Percentiles rank a stretch among this genome's conserved stretches.
These are phyloP conservation scores for Pseudopediastrum boryanum DNA, from an alignment of 139 green algal species.

Conservation along the genomic window DNA sequence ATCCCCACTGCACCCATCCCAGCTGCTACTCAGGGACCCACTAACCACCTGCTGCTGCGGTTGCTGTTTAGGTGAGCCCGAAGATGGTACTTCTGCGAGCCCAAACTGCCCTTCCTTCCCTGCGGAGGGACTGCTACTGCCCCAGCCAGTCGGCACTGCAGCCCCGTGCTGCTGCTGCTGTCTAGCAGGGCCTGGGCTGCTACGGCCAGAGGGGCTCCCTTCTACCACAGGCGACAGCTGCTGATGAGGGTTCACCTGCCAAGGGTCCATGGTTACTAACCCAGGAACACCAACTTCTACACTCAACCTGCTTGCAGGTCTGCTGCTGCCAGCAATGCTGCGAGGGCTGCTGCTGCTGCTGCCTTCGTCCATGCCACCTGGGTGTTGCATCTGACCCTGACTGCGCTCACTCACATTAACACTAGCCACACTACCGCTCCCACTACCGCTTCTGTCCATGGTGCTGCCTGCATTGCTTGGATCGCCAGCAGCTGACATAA, in stretches of 20 bases:
- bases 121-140: not conserved
- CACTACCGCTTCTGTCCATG: not conserved
- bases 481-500: not conserved
- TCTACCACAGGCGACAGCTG: no score
- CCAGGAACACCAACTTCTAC: no score
- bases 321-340: not conserved
- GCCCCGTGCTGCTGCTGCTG: constrained; percentile 6
- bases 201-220: no score
- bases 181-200: no score
- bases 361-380: no score
- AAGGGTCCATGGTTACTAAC: no score
- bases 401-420: no score
- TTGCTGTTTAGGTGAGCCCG: not conserved
- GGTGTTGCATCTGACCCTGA: no score
- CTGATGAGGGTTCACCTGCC: no score
- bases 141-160: constrained; percentile 3
- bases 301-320: no score
- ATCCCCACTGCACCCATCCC: not conserved
- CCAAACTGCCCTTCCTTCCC: not conserved
- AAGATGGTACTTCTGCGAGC: not conserved
- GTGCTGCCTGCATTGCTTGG: constrained; percentile 17
- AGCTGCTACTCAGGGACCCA: not conserved
- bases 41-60: not conserved
- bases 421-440: not conserved
- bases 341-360: not conserved